These are phyloP conservation scores for Talaromyces marneffei DNA, from an alignment of 2,329 filamentous ascomycete genomes.

Conservation along the genomic window DNA sequence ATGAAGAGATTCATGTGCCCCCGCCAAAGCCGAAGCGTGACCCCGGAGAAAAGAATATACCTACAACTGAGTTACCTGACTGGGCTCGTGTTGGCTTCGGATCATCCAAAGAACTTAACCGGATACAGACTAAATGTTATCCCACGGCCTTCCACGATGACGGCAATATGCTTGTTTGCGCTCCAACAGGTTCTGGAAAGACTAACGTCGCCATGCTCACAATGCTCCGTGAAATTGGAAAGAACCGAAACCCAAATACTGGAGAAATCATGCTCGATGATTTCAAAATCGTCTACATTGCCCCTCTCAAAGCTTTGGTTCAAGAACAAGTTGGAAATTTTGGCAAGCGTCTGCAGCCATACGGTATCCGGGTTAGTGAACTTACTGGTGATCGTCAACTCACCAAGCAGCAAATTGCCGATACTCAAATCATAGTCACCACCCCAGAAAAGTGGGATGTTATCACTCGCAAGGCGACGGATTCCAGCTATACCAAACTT, in stretches of 20 bases:
- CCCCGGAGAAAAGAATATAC: conserved; percentile 71
- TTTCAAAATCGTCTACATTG: conserved; percentile 98
- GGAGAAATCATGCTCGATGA: conserved; percentile 94
- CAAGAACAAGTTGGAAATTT: conserved; percentile 99
- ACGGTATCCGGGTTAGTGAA: conserved; percentile 89
- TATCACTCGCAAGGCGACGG: conserved; percentile 94
- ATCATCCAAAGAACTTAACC: conserved; percentile 79
- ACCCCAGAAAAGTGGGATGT: conserved; percentile 99
- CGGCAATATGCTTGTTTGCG: conserved; percentile 96
- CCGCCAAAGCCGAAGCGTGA: conserved; percentile 82
- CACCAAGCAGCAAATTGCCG: conserved; percentile 96
- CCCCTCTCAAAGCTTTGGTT: conserved; percentile 88
- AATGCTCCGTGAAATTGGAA: conserved; percentile 93
- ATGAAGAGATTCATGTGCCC: conserved; percentile 96
- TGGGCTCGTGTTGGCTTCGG: conserved; percentile 88
- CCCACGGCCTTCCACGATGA: conserved; percentile 87
- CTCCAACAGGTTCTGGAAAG: conserved; percentile 94
- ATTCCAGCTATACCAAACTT: conserved; percentile 94
- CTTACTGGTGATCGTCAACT: conserved; percentile 95
- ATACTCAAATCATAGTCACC: conserved; percentile 96
- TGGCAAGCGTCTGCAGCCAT: conserved; percentile 80
- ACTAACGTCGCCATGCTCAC: conserved; percentile 98
- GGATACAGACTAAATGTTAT: conserved; percentile 91
- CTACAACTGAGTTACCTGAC: conserved; percentile 81
- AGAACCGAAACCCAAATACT: conserved; percentile 79